Percentiles rank a stretch among this genome's conserved stretches.
Evolutionary conservation across 768 basidiomycete genomes (phyloP).

Genomic region (Austroboletus eburneus): DNA sequence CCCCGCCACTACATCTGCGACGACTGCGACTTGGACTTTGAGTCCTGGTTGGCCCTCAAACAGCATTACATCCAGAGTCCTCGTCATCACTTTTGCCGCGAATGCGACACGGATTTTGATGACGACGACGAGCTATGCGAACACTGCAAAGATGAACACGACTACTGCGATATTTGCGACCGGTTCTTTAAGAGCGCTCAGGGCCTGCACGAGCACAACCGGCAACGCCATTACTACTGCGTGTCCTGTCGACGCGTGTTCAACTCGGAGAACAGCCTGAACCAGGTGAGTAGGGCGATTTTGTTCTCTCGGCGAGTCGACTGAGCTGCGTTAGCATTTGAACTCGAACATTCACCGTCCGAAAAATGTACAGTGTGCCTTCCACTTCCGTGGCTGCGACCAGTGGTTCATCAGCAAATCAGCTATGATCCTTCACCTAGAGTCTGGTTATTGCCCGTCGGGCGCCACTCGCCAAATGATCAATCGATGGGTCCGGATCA

Average conservation of each 20-base stretch:
- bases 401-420: conserved; percentile 47
- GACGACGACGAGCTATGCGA: conserved; percentile 29
- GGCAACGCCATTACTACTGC: conserved; percentile 45
- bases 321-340: conserved; percentile 38
- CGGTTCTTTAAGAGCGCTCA: conserved; percentile 37
- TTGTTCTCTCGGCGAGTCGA: too few relatives aligned
- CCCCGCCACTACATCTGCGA: conserved; percentile 42
- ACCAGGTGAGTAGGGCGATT: conserved; percentile 13
- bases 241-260: conserved; percentile 42
- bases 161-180: conserved; percentile 41
- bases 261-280: conserved; percentile 18
- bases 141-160: conserved; percentile 41
- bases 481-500: conserved; percentile 33
- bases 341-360: conserved; percentile 49
- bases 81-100: conserved; percentile 48
- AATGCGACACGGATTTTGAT: conserved; percentile 44
- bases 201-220: conserved; percentile 46
- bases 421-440: conserved; percentile 60
- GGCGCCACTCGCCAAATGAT: conserved; percentile 40
- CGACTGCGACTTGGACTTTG: conserved; percentile 46
- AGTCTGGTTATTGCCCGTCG: conserved; percentile 53
- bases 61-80: conserved; percentile 53
- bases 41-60: conserved; percentile 32
- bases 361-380: conserved; percentile 35
- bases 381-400: conserved; percentile 37